Base-by-base conservation (phyloP, 257 asterid genomes). In the Forsythia viridissima region DNA sequence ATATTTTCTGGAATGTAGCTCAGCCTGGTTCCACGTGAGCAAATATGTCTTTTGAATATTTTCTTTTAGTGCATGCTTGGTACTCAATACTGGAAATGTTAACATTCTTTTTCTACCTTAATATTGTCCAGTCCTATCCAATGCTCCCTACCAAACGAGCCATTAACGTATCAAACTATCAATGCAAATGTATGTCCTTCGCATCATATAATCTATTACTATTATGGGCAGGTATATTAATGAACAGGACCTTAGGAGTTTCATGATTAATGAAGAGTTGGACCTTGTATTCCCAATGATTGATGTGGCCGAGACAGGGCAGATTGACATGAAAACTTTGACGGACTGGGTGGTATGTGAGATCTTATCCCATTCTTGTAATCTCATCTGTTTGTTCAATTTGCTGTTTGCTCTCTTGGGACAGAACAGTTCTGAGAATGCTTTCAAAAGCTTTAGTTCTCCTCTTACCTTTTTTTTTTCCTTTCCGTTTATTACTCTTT, bases 261-360 rank as follows among this genome's bases (percentile, higher is more conserved):
- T 92, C 92, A 86, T 91, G 98, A 88, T 89, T 51, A 92, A 86
- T 85, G 98, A 94, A 82, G 97, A 94, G 84, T 95, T 91, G 52
- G 97, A 94, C 66, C 30, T 88, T 39, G 93, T 92, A 42, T 83
- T 89, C 76, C 93, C 96, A 21, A 85, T 92, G 92, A 89, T 92
- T 71, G 92, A 87, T 74, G 88, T 85, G 77, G 87, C 89, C 18
- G 94, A 93, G 80, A 90, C 90, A 0, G 92, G 97, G 74, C 87
- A 76, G 66, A 91, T 92, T 48, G 91, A 91, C 73, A 73, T 88
- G 86, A 91, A 82, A 83, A 72, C 87, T 74, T 80, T 92, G 78
- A 91, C 88, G 6, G 93, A 91, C 38, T 92, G 97, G 97, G 90
- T 91, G 97, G 97, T 92, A 87, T 55, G 90, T 77, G 46, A 3